These are phyloP conservation scores for Pestalotiopsis sp. DNA, from an alignment of 2,329 filamentous ascomycete genomes.

Conservation along the genomic window DNA sequence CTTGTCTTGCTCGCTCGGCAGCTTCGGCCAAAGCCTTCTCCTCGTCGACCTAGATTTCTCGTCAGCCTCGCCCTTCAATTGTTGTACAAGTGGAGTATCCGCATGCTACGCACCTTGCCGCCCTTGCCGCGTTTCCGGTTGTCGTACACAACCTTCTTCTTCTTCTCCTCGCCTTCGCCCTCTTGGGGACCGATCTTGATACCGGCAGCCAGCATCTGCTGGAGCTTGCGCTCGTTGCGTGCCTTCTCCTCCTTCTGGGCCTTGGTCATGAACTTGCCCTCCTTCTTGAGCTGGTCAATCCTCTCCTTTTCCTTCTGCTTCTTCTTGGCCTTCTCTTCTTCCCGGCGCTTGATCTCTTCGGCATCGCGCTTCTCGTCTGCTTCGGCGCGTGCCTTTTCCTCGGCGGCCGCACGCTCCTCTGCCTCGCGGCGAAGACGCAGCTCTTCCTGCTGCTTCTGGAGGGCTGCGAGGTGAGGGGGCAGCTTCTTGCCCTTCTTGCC, in stretches of 20 bases:
- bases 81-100: not conserved
- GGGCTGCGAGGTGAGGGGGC: slow-evolving; percentile 68
- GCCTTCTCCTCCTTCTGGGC: slow-evolving; percentile 83
- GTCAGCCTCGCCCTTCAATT: slow-evolving; percentile 11
- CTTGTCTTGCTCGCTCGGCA: slow-evolving; percentile 68
- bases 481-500: slow-evolving; percentile 89
- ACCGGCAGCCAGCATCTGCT: slow-evolving; percentile 82
- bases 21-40: slow-evolving; percentile 79
- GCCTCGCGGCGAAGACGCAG: slow-evolving; percentile 69
- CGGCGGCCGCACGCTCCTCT: slow-evolving; percentile 56
- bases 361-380: slow-evolving; percentile 66
- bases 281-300: slow-evolving; percentile 84
- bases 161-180: slow-evolving; percentile 57
- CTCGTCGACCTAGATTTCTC: slow-evolving; percentile 63
- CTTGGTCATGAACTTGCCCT: slow-evolving; percentile 85
- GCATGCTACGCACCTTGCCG: slow-evolving; percentile 50
- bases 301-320: slow-evolving; percentile 87
- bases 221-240: slow-evolving; percentile 75
- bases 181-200: slow-evolving; percentile 70
- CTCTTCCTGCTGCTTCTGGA: slow-evolving; percentile 85
- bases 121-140: slow-evolving; percentile 73
- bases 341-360: slow-evolving; percentile 70
- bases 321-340: slow-evolving; percentile 75
- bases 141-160: slow-evolving; percentile 78
- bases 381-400: slow-evolving; percentile 66